Conservation (phyloP, 768 basidiomycete species). For the Pleurotus pulmonarius region DNA sequence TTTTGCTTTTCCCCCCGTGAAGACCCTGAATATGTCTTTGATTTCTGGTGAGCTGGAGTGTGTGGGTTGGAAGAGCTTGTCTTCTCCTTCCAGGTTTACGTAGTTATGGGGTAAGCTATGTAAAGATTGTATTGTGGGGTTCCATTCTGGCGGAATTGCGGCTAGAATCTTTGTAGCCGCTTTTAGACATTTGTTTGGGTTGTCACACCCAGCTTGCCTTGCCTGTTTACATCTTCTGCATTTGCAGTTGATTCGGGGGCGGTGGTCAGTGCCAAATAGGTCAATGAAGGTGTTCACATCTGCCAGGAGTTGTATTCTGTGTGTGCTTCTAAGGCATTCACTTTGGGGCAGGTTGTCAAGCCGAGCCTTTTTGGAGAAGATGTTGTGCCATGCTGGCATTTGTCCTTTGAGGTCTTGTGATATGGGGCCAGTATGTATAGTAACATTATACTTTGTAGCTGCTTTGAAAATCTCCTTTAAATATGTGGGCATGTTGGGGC, state of each 20-base stretch:
- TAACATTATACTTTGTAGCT: conserved; percentile 1
- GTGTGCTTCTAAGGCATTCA: conserved; percentile 1
- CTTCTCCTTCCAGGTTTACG: not conserved
- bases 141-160: not conserved
- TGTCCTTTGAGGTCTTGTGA: not conserved
- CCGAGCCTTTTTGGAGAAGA: not conserved
- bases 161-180: not conserved
- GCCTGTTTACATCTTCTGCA: not conserved
- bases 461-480: not conserved
- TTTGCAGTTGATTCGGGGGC: not conserved
- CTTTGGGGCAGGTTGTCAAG: not conserved
- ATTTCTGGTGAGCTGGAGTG: not conserved
- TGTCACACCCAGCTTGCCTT: not conserved
- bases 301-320: not conserved
- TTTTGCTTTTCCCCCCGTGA: not conserved
- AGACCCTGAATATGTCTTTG: not conserved
- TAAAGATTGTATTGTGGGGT: not conserved
- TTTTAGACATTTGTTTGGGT: not conserved
- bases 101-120: not conserved
- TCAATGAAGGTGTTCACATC: not conserved
- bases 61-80: not conserved
- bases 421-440: not conserved
- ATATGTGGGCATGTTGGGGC: not conserved
- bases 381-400: not conserved
- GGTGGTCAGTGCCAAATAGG: not conserved